A percentile compares a stretch with the other conserved stretches of the same genome.
These are phyloP conservation scores for Ceratocystis variospora DNA, from an alignment of 2,329 filamentous ascomycete genomes.

Conservation along the genomic window DNA sequence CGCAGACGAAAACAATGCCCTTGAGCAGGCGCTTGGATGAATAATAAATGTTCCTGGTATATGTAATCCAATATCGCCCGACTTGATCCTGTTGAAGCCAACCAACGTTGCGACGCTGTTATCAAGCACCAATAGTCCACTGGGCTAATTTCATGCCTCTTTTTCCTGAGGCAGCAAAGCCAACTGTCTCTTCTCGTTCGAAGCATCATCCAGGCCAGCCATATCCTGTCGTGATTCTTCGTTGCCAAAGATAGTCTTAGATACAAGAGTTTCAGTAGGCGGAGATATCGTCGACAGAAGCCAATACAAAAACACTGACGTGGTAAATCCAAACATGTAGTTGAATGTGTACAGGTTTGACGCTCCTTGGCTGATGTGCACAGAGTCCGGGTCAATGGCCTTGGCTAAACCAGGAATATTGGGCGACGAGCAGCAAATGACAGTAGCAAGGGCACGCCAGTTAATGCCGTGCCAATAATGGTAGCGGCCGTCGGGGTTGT, in stretches of 20 bases:
- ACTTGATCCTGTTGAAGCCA: neutral
- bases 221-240: neutral
- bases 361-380: constrained; percentile 14
- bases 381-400: constrained; percentile 12
- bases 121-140: neutral
- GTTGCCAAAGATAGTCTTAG: constrained; percentile 15
- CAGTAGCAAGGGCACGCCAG: constrained; percentile 31
- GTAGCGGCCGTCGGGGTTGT: constrained; percentile 31
- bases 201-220: neutral
- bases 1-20: neutral
- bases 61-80: neutral
- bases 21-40: neutral
- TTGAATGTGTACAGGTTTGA: constrained; percentile 23
- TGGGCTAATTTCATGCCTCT: neutral
- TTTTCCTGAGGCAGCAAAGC: constrained; percentile 11
- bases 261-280: constrained; percentile 14
- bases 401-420: constrained; percentile 31
- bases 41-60: neutral
- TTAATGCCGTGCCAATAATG: constrained; percentile 31
- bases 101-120: neutral
- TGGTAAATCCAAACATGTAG: constrained; percentile 22
- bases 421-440: constrained; percentile 29
- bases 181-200: constrained; percentile 9
- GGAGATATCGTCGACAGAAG: constrained; percentile 14
- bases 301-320: constrained; percentile 21